A percentile compares a stretch with the other conserved stretches of the same genome.
phyloP scores from a whole-genome alignment of 2,329 filamentous ascomycete genomes.

The Penicillium palitans region DNA sequence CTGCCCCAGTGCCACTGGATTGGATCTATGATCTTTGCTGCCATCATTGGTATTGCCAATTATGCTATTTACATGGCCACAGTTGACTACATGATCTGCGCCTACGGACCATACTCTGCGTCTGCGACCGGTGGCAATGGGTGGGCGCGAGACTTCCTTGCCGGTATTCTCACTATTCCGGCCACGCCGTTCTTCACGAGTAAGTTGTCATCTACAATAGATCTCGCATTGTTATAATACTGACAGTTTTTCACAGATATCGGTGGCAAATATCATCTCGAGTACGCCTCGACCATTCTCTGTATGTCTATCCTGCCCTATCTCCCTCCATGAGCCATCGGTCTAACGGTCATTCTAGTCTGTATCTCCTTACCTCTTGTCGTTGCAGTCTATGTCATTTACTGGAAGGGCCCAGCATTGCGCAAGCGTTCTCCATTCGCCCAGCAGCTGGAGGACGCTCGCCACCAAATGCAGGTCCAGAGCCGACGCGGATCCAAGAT shows the following conservation, averaged over 20 bases:
- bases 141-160: constrained; percentile 65
- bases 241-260: constrained; percentile 47
- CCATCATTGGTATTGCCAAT: constrained; percentile 64
- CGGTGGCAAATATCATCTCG: constrained; percentile 54
- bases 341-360: constrained; percentile 24
- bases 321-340: background rate
- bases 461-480: constrained; percentile 32
- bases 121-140: constrained; percentile 68
- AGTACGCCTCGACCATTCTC: constrained; percentile 64
- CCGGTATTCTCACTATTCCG: constrained; percentile 63
- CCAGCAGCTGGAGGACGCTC: constrained; percentile 57
- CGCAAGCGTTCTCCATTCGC: constrained; percentile 65
- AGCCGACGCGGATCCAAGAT: constrained; percentile 37
- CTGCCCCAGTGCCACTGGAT: constrained; percentile 62
- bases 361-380: constrained; percentile 63
- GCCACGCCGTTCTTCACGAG: constrained; percentile 54
- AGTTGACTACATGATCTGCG: constrained; percentile 68
- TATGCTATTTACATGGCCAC: constrained; percentile 65
- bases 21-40: constrained; percentile 59
- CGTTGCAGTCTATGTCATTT: constrained; percentile 64
- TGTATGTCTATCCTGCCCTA: constrained; percentile 25
- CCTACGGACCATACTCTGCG: constrained; percentile 66
- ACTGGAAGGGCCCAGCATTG: constrained; percentile 62
- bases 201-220: constrained; percentile 26
- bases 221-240: background rate